Base-by-base conservation (phyloP, 345 rosid genomes). In the Pistacia vera region DNA sequence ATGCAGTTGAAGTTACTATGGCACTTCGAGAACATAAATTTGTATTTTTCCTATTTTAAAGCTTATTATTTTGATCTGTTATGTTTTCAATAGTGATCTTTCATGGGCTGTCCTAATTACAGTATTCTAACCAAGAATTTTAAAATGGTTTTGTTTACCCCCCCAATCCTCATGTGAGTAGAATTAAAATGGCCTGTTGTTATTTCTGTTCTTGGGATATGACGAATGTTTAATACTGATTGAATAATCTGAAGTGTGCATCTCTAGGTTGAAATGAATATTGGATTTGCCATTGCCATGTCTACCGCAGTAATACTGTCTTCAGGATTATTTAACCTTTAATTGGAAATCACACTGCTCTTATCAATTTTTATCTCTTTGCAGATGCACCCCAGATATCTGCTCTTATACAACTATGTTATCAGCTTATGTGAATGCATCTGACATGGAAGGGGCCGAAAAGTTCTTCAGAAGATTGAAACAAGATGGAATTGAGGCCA, bases 391-490 rank as follows among this genome's bases (percentile, higher is more conserved):
- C 35, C 97, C 98, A 14, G 98, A 96, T 85, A 85, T 96, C 16
- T 92, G 88, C 77, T 93, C 98, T 57, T 96, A 96, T 75, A 88
- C 98, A 73, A 96, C 97, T 16, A 93, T 96, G 99, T 77, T 96
- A 79, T 90, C 93, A 62, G 97, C 99, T 6, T 93, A 93, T 83
- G 94, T 93, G 63, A 96, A 93, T 77, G 95, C 95, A 6, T 85
- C 90, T 1, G 98, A 96, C 80, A 87, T 93, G 96, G 97, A 89
- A n/a, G 97, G 98, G 75, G 98, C 98, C 28, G 93, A 92, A 79
- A 95, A 88, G 18, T 93, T 95, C 88, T 90, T 93, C 81, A 83
- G 33, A 78, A 85, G 97, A 82, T 74, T 93, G 75, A 93, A 83
- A 81, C 90, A 76, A 78, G 99, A 93, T 16, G 88, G 93, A 38